Conservation (phyloP, 306 rosid genomes). For the Medicago truncatula region MtrunA17r5.0-ANR NC_053044.1:48553501-48554000, state of each 20-base stretch:
- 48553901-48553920: accelerated
- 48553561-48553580: no score
- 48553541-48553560: no score
- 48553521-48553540: no score
- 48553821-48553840: not conserved
- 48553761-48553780: slow-evolving; percentile 44
- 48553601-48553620: not conserved
- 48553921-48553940: accelerated
- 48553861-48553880: slow-evolving; percentile 26
- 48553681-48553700: slow-evolving; percentile 41
- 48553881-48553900: slow-evolving; percentile 8
- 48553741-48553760: slow-evolving; percentile 39
- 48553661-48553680: no score
- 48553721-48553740: slow-evolving; percentile 57
- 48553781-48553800: slow-evolving; percentile 49
- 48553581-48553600: not conserved
- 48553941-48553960: not conserved
- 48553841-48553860: slow-evolving; percentile 48
- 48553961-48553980: not conserved
- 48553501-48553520: no score
- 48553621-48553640: no score
- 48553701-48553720: slow-evolving; percentile 54
- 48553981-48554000: not conserved
- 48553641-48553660: no score
- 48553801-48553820: slow-evolving; percentile 41